phyloP scores from a whole-genome alignment of 2,329 filamentous ascomycete species.

The Aspergillus arachidicola region DNA sequence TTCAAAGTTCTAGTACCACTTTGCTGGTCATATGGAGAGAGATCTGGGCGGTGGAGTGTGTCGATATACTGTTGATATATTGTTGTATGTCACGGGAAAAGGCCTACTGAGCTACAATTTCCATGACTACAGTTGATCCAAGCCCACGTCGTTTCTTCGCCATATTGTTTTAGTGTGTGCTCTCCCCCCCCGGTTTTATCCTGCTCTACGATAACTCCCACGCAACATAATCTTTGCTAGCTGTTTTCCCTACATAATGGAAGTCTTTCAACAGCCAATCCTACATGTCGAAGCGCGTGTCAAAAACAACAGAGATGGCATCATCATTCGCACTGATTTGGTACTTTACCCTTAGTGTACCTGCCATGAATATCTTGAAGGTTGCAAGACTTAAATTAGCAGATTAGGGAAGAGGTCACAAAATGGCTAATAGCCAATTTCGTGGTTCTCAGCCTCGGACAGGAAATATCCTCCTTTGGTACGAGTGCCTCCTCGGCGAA shows the following conservation, averaged over 20 bases:
- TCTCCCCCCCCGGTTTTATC: not conserved
- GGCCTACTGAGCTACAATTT: not conserved
- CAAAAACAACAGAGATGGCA: constrained; percentile 26
- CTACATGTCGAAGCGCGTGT: constrained; percentile 45
- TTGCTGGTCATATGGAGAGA: not conserved
- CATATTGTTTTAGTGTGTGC: not conserved
- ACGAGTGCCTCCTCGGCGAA: not conserved
- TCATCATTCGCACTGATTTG: constrained; percentile 35
- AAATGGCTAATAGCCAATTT: constrained; percentile 41
- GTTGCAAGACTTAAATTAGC: not conserved
- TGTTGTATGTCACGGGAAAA: not conserved
- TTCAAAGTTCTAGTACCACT: not conserved
- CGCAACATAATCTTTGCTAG: not conserved
- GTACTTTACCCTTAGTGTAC: constrained; percentile 18
- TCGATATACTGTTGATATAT: no score
- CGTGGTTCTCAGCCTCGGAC: constrained; percentile 35
- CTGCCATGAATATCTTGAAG: not conserved
- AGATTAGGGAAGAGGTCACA: constrained; percentile 41
- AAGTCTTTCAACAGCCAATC: constrained; percentile 28
- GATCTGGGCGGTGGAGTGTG: not conserved
- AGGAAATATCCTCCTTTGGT: constrained; percentile 37
- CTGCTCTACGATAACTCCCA: not conserved
- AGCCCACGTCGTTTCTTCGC: not conserved
- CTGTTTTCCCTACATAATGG: constrained; percentile 6
- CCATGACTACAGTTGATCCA: not conserved